Percentiles rank a stretch among this genome's conserved stretches.
Conservation (phyloP, 2,329 filamentous ascomycete genomes). For the Akanthomyces dipterigenus region DNA sequence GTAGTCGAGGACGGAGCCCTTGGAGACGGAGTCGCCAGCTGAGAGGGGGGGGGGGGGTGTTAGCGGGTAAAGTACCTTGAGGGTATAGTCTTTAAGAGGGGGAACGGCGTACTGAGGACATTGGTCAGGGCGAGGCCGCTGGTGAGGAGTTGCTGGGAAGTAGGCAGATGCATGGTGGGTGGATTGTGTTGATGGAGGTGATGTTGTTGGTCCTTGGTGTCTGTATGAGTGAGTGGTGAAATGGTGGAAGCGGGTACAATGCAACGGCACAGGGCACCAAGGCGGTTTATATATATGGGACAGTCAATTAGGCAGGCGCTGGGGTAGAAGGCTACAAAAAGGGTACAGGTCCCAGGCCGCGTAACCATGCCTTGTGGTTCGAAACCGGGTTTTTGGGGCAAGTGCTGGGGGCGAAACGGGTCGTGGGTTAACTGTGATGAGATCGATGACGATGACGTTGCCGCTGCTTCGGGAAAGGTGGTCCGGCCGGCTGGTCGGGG, state of each 20-base stretch:
- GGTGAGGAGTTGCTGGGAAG: neutral
- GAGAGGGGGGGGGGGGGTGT: neutral
- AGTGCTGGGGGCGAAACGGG: neutral
- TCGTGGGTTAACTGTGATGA: neutral
- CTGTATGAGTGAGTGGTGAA: neutral
- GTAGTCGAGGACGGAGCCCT: slow-evolving; percentile 34
- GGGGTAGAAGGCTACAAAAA: neutral
- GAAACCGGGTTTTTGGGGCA: neutral
- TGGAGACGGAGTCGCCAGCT: slow-evolving; percentile 17
- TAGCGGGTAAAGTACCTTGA: no score
- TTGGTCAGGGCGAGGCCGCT: slow-evolving; percentile 7
- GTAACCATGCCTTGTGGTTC: neutral
- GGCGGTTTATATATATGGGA: neutral
- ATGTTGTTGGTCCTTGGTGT: neutral
- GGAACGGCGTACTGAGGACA: neutral
- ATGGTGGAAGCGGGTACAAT: neutral
- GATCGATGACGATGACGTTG: slow-evolving; percentile 8
- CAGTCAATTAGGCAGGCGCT: neutral
- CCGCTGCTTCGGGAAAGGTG: neutral
- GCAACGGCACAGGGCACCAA: neutral
- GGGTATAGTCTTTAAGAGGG: no score
- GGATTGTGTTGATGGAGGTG: neutral
- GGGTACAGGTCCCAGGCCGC: neutral
- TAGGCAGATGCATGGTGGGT: slow-evolving; percentile 16
- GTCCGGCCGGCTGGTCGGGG: neutral